phyloP scores from a whole-genome alignment of 371 early-diverging fungal genomes.

The Circinella umbellata region DNA sequence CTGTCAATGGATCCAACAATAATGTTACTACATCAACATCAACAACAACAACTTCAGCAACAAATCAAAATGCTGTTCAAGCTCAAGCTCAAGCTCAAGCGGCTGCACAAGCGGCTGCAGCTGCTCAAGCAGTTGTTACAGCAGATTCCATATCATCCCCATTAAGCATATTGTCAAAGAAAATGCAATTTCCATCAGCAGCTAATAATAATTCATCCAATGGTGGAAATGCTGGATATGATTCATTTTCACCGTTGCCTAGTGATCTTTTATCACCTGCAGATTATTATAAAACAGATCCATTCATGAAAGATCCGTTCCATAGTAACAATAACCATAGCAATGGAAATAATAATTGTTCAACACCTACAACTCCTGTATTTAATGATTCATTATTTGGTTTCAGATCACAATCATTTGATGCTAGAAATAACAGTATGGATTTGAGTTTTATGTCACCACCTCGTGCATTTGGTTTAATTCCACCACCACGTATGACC shows the following conservation, averaged over 20 bases:
- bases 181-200: conserved; percentile 27
- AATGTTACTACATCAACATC: conserved; percentile 18
- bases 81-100: background rate
- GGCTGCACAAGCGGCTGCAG: conserved; percentile 1
- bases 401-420: conserved; percentile 41
- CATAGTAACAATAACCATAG: background rate
- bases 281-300: conserved; percentile 57
- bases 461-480: conserved; percentile 32
- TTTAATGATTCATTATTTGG: conserved; percentile 37
- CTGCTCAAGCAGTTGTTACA: conserved; percentile 11
- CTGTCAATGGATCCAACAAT: background rate
- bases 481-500: conserved; percentile 14
- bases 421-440: conserved; percentile 25
- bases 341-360: too few species aligned
- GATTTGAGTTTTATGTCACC: conserved; percentile 13
- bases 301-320: conserved; percentile 48
- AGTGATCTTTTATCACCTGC: conserved; percentile 66
- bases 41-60: conserved; percentile 1
- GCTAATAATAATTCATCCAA: background rate
- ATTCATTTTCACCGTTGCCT: conserved; percentile 60
- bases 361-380: background rate
- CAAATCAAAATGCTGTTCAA: background rate
- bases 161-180: conserved; percentile 24
- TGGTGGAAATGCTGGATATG: conserved; percentile 15
- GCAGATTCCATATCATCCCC: conserved; percentile 22